phyloP scores from a whole-genome alignment of 2,329 filamentous ascomycete species.

The Talaromyces albobiverticillius region DNA sequence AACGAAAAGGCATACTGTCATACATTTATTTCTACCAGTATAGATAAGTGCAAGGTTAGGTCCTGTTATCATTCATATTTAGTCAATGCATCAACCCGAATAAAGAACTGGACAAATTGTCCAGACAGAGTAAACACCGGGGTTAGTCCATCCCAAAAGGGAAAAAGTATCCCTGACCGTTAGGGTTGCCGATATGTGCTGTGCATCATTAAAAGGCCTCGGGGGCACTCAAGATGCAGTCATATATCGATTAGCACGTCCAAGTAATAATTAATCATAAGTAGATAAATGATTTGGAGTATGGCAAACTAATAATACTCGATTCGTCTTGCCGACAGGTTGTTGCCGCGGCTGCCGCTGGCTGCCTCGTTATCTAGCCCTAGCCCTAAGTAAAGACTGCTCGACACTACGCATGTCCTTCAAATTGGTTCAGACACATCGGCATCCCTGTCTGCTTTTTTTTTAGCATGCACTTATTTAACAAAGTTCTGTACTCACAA shows the following conservation, averaged over 20 bases:
- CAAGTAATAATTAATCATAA: too few relatives aligned
- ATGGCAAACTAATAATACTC: too few relatives aligned
- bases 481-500: too few relatives aligned
- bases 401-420: background rate
- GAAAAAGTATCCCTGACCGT: constrained; percentile 12
- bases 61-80: background rate
- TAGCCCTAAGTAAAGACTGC: background rate
- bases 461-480: too few relatives aligned
- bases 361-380: constrained; percentile 2
- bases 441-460: too few relatives aligned
- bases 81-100: background rate
- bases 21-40: background rate
- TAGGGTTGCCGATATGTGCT: background rate
- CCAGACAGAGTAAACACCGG: constrained; percentile 10
- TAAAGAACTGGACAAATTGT: constrained; percentile 8
- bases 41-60: background rate
- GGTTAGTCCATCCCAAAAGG: constrained; percentile 11
- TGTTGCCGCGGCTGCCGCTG: background rate
- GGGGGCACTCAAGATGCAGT: too few relatives aligned
- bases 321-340: too few relatives aligned
- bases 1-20: too few relatives aligned
- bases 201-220: too few relatives aligned
- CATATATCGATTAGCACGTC: too few relatives aligned
- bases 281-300: too few relatives aligned
- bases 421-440: too few relatives aligned